These are phyloP conservation scores for Trichoderma afroharzianum DNA, from an alignment of 2,329 filamentous ascomycete genomes.

Conservation along the genomic window DNA sequence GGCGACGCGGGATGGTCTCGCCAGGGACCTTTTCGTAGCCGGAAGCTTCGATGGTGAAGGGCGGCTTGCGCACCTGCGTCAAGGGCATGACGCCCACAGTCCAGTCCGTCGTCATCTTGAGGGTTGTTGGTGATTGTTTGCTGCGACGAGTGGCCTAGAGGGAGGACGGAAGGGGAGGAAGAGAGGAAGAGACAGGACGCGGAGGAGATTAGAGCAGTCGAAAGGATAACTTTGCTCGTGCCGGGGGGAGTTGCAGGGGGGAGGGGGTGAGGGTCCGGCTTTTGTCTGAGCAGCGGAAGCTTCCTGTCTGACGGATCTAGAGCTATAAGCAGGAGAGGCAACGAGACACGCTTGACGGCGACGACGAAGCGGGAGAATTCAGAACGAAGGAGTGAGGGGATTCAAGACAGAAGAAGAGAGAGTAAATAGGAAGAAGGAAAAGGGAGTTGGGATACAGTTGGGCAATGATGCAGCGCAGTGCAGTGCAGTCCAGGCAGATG, in stretches of 20 bases:
- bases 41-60: slow-evolving; percentile 70
- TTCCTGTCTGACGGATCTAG: not conserved
- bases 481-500: slow-evolving; percentile 3
- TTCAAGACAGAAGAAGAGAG: not conserved
- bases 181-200: not conserved
- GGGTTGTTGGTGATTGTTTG: not conserved
- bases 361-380: not conserved
- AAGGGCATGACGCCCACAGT: slow-evolving; percentile 47
- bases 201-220: not conserved
- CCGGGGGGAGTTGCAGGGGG: slow-evolving; percentile 6
- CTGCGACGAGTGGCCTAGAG: not conserved
- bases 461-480: not conserved
- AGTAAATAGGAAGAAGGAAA: not conserved
- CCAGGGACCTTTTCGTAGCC: slow-evolving; percentile 67
- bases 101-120: slow-evolving; percentile 30
- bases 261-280: not conserved
- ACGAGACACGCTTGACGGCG: not conserved
- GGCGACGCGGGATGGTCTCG: slow-evolving; percentile 79
- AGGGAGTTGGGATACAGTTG: not conserved
- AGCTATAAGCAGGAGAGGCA: not conserved
- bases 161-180: not conserved
- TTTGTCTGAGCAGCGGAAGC: not conserved
- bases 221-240: slow-evolving; percentile 6
- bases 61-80: slow-evolving; percentile 62
- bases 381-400: not conserved